Percentiles rank a stretch among this genome's conserved stretches.
Evolutionary conservation across 352 stramenopile species (phyloP).

Genomic region (Pythium graminicola): DNA sequence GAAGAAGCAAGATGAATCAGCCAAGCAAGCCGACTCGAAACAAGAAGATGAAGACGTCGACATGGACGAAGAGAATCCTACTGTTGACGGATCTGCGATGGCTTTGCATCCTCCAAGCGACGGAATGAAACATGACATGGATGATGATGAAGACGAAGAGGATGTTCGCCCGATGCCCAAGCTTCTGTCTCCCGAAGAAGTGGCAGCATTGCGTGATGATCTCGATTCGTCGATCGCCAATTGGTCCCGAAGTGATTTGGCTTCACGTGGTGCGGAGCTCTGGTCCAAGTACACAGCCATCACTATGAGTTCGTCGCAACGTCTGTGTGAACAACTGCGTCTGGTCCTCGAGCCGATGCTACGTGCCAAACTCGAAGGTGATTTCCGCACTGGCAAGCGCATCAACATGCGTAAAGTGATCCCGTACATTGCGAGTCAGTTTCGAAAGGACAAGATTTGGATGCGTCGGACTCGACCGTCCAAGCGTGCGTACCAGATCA

Average conservation of each 20-base stretch:
- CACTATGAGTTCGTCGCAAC: conserved; percentile 88
- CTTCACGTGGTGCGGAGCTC: conserved; percentile 54
- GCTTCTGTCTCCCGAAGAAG: conserved; percentile 59
- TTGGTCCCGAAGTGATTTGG: conserved; percentile 43
- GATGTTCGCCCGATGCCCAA: conserved; percentile 27
- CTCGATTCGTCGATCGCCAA: conserved; percentile 71
- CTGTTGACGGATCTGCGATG: conserved; percentile 4
- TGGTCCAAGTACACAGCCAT: conserved; percentile 93
- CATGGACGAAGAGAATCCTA: conserved; percentile 17
- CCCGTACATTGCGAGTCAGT: conserved; percentile 99
- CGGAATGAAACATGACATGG: neutral
- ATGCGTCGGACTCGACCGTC: conserved; percentile 96
- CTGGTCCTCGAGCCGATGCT: conserved; percentile 98
- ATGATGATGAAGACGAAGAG: conserved; percentile 31
- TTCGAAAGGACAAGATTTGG: conserved; percentile 99
- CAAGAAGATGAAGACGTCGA: conserved; percentile 17
- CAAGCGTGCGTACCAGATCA: conserved; percentile 98
- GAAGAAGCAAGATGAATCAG: conserved; percentile 8
- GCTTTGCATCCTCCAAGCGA: conserved; percentile 6
- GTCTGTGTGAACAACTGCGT: conserved; percentile 97
- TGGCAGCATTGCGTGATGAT: conserved; percentile 62
- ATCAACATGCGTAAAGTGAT: conserved; percentile 99
- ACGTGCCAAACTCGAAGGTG: conserved; percentile 95
- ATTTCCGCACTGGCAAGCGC: conserved; percentile 99
- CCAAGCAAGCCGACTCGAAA: conserved; percentile 7